Base-by-base conservation (phyloP, 1,139 yeast species). In the Taiozyma sp. region DNA sequence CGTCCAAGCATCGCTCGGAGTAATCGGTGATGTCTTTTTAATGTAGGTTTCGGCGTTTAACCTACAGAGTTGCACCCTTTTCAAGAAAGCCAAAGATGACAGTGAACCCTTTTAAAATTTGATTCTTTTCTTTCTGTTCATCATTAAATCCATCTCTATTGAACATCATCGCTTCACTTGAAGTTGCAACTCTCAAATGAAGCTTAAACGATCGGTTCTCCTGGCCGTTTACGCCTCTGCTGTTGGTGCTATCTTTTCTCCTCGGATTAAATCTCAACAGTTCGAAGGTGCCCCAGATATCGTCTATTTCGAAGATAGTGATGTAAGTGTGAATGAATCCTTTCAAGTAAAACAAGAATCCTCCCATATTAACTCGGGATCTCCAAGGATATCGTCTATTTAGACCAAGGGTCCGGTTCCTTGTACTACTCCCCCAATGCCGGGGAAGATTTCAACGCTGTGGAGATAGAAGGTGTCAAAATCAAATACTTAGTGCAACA, bases 251-350 rank as follows among this genome's bases (percentile, higher is more conserved):
- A 48, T 57, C 24, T 63, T 62, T 53, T 53, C 54, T 22, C 66
- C 65, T 42, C 53, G 50, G 41, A 50, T 63, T 27, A 52, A 51
- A 23, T 47, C 58, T 3, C 48, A 52, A 2, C 44, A 47, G 32
- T 61, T 54, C 32, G 48, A 53, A 32, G 64, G 60, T 9, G 50
- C 57, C 7, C 71, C 44, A 54, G 65, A 60, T 32, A 57, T 75
- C 4, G 52, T 69, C n/a, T 80, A 79, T 58, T 79, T 83, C 56
- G 84, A 81, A 56, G 85, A 81, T 57, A 76, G 84, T 0, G 56
- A 76, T 9, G 72, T 70, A 28, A 41, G 60, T 56, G 3, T 14
- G 23, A 38, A 10, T 38, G 14, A 38, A 9, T 19, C 7, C 8
- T 38, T 19, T 2, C 24, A 9, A 13, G 1, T 29, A 9, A 7